Conservation (phyloP, 176 grass and related monocot species). For the Phyllostachys edulis region DNA sequence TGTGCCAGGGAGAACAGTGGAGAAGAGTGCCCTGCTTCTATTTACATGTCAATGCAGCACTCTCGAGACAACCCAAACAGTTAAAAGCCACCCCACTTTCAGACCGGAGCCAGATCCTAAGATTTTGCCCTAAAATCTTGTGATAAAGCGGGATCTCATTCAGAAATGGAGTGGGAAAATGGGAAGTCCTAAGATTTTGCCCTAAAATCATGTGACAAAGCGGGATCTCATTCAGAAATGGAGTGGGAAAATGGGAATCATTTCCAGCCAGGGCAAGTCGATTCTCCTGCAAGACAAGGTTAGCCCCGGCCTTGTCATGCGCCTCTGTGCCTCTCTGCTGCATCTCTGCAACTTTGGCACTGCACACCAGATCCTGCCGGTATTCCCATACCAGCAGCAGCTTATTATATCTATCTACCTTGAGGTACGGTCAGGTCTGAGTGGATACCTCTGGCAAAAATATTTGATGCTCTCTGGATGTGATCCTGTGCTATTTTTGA, state of each 20-base stretch:
- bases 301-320: neutral
- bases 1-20: neutral
- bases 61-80: neutral
- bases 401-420: neutral
- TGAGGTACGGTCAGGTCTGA: slow-evolving; percentile 42
- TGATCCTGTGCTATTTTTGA: neutral
- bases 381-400: neutral
- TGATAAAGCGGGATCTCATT: slow-evolving; percentile 32
- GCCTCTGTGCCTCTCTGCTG: neutral
- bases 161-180: neutral
- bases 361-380: slow-evolving; percentile 29
- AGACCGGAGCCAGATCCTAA: slow-evolving; percentile 15
- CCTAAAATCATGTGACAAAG: slow-evolving; percentile 34
- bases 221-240: slow-evolving; percentile 18
- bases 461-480: slow-evolving; percentile 19
- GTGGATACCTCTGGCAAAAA: slow-evolving; percentile 25
- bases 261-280: slow-evolving; percentile 1
- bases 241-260: neutral
- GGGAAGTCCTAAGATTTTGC: neutral
- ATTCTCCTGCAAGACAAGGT: slow-evolving; percentile 33
- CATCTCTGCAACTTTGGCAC: slow-evolving; percentile 30
- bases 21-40: slow-evolving; percentile 1
- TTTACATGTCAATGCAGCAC: slow-evolving; percentile 20
- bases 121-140: slow-evolving; percentile 31
- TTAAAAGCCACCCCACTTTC: slow-evolving; percentile 41